Percentiles rank a stretch among this genome's conserved stretches.
Evolutionary conservation across 495 filamentous ascomycete genomes (phyloP).

Genomic region (Penicillium tannophilum): DNA sequence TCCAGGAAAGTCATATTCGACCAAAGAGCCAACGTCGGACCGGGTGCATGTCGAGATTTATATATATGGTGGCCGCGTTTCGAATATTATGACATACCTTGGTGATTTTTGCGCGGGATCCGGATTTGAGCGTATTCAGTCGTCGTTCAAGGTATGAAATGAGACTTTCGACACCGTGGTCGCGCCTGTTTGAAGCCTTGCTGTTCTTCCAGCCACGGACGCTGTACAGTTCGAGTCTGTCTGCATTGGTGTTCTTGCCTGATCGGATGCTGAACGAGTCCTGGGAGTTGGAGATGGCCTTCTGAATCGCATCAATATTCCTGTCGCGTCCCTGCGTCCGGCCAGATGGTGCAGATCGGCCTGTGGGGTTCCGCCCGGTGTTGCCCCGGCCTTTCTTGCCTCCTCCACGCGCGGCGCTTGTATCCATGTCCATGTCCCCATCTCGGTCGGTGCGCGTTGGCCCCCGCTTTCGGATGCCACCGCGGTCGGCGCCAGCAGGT

Average conservation of each 20-base stretch:
- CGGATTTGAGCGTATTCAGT: slow-evolving; percentile 64
- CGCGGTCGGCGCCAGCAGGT: slow-evolving; percentile 46
- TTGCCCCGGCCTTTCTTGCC: slow-evolving; percentile 14
- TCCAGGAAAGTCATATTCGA: not conserved
- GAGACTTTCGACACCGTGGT: slow-evolving; percentile 71
- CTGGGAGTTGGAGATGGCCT: slow-evolving; percentile 42
- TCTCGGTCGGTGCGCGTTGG: slow-evolving; percentile 66
- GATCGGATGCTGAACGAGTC: slow-evolving; percentile 42
- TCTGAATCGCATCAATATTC: slow-evolving; percentile 40
- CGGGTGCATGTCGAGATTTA: slow-evolving; percentile 52
- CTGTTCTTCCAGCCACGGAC: slow-evolving; percentile 75
- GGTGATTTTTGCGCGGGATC: slow-evolving; percentile 65
- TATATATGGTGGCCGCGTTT: slow-evolving; percentile 50
- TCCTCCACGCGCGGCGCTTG: slow-evolving; percentile 38
- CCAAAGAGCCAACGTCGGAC: slow-evolving; percentile 34
- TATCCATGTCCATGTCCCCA: slow-evolving; percentile 82
- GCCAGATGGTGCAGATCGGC: slow-evolving; percentile 21
- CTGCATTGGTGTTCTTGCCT: slow-evolving; percentile 19
- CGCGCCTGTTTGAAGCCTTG: slow-evolving; percentile 68
- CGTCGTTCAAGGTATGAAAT: slow-evolving; percentile 72
- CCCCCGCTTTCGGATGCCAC: slow-evolving; percentile 73
- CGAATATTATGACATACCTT: slow-evolving; percentile 74
- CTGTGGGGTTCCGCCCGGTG: not conserved
- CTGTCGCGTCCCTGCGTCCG: slow-evolving; percentile 34
- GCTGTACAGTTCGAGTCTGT: slow-evolving; percentile 44